phyloP scores from a whole-genome alignment of 106 monocot species.

The Dactylorhiza incarnata region DNA sequence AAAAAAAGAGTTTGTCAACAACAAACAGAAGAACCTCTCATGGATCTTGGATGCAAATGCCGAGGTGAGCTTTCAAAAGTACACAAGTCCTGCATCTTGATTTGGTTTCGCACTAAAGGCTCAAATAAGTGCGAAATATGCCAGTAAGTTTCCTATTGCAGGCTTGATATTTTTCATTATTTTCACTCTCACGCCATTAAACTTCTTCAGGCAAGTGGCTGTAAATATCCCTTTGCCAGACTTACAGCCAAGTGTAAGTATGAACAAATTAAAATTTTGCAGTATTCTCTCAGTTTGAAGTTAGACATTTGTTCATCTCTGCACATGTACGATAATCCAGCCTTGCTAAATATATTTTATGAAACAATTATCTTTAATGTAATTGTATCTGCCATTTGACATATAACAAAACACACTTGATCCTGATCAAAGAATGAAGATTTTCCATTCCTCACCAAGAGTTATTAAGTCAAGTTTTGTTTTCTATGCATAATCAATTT shows the following conservation, averaged over 20 bases:
- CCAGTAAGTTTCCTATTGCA: slow-evolving; percentile 51
- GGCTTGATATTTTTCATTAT: slow-evolving; percentile 3
- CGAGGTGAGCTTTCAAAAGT: slow-evolving; percentile 84
- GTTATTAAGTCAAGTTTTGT: too few relatives aligned
- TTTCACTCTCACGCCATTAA: too few relatives aligned
- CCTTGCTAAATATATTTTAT: too few relatives aligned
- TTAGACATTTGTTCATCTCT: too few relatives aligned
- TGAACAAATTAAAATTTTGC: neutral
- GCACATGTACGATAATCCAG: too few relatives aligned
- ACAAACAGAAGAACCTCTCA: slow-evolving; percentile 60
- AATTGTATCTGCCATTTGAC: too few relatives aligned
- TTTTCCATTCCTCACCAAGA: too few relatives aligned
- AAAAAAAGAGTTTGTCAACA: slow-evolving; percentile 70
- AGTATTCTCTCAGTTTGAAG: too few relatives aligned
- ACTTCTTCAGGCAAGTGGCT: slow-evolving; percentile 58
- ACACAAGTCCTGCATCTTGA: slow-evolving; percentile 66
- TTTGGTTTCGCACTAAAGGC: slow-evolving; percentile 79
- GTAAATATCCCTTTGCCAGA: slow-evolving; percentile 64
- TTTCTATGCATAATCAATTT: too few relatives aligned
- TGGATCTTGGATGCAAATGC: slow-evolving; percentile 82
- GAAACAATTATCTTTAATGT: too few relatives aligned
- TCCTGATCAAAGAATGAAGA: too few relatives aligned
- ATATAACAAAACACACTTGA: too few relatives aligned
- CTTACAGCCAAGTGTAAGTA: slow-evolving; percentile 68
- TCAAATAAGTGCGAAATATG: slow-evolving; percentile 97